Percentiles rank a stretch among this genome's conserved stretches.
Conservation (phyloP, 345 rosid species). For the Excoecaria cochinchinensis region DNA sequence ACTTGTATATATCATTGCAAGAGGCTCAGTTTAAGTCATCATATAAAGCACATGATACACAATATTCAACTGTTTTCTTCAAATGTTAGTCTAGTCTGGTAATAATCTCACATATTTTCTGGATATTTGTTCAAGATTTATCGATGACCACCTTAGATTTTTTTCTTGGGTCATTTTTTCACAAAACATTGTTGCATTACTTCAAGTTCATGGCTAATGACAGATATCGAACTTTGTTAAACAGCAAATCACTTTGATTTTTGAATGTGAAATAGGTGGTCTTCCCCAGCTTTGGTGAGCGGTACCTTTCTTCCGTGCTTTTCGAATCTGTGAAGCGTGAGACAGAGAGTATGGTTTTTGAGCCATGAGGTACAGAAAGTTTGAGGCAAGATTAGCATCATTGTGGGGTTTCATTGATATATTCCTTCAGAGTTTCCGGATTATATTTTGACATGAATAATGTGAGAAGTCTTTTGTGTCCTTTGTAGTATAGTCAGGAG, state of each 20-base stretch:
- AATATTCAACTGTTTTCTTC: neutral
- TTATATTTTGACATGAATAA: neutral
- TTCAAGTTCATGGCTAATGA: neutral
- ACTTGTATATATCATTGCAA: neutral
- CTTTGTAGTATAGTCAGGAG: neutral
- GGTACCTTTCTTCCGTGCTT: conserved; percentile 58
- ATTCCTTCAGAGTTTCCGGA: neutral
- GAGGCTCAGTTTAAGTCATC: neutral
- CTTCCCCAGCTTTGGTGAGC: conserved; percentile 74
- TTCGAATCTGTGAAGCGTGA: conserved; percentile 57
- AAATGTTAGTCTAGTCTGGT: neutral
- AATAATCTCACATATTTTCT: neutral
- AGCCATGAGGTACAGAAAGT: conserved; percentile 18
- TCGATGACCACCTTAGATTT: neutral
- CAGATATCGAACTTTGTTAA: neutral
- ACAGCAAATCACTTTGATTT: neutral
- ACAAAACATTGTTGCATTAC: neutral
- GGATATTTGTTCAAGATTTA: neutral
- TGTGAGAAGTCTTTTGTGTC: neutral
- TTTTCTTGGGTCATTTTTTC: neutral
- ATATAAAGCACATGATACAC: neutral
- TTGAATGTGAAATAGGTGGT: conserved; percentile 42
- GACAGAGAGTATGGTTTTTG: conserved; percentile 51
- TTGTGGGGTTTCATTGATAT: neutral
- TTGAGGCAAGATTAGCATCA: neutral